Evolutionary conservation across 495 filamentous ascomycete genomes (phyloP).

Genomic region (Neurospora sp.): DNA sequence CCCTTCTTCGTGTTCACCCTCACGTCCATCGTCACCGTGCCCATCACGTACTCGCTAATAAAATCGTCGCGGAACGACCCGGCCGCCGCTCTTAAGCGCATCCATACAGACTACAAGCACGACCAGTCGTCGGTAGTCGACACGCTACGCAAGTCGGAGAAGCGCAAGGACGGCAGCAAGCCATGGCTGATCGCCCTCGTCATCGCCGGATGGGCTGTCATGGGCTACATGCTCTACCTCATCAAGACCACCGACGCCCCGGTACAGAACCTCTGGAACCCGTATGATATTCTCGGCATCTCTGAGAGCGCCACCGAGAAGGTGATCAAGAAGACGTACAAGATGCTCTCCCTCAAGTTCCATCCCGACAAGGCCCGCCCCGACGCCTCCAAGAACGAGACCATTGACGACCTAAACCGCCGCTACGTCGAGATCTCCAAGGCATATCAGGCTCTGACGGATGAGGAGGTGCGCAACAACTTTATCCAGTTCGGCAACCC

Average conservation of each 20-base stretch:
- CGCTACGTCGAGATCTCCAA: conserved; percentile 91
- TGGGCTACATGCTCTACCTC: conserved; percentile 87
- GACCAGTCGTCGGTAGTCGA: conserved; percentile 77
- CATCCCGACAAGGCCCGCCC: conserved; percentile 88
- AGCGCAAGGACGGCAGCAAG: conserved; percentile 70
- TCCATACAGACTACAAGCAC: conserved; percentile 65
- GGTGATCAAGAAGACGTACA: conserved; percentile 82
- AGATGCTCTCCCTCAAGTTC: conserved; percentile 69
- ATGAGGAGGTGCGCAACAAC: conserved; percentile 95
- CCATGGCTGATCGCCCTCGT: conserved; percentile 77
- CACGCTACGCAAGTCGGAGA: conserved; percentile 73
- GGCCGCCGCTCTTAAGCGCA: conserved; percentile 36
- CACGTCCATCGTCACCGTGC: conserved; percentile 75
- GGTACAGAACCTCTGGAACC: conserved; percentile 78
- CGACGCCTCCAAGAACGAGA: conserved; percentile 80
- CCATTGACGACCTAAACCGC: conserved; percentile 71
- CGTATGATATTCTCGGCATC: conserved; percentile 84
- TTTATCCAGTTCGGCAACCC: conserved; percentile 92
- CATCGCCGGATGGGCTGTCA: conserved; percentile 66
- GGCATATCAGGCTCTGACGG: conserved; percentile 93
- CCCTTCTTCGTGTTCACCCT: conserved; percentile 96
- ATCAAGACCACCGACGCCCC: conserved; percentile 71
- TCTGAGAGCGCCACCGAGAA: conserved; percentile 79
- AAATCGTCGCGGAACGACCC: conserved; percentile 61
- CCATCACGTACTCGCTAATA: conserved; percentile 78